Evolutionary conservation across 768 basidiomycete genomes (phyloP).

Genomic region (Epithele typhae): DNA sequence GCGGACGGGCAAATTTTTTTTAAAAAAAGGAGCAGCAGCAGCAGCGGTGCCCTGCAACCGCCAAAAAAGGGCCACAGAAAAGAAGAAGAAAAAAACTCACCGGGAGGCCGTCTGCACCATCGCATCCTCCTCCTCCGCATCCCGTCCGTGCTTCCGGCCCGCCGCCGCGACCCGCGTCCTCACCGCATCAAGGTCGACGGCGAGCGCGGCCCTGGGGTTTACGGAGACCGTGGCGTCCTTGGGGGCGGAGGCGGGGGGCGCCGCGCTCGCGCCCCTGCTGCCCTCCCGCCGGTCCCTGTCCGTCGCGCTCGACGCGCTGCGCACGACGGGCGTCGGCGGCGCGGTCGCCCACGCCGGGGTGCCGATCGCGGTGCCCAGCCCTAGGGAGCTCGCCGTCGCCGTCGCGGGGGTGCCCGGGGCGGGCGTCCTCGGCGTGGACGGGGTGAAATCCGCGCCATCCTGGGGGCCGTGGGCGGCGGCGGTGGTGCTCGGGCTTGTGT

Average conservation of each 20-base stretch:
- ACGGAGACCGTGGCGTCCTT: neutral
- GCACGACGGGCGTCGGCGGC: constrained; percentile 8
- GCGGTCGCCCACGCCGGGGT: constrained; percentile 4
- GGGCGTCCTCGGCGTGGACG: constrained; percentile 11
- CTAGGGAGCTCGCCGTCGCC: no score
- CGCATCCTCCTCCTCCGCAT: constrained; percentile 47
- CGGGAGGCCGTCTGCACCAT: constrained; percentile 44
- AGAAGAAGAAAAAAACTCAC: constrained; percentile 28
- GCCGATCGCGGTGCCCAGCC: neutral
- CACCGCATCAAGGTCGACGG: constrained; percentile 17
- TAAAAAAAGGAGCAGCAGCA: no score
- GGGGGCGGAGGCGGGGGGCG: neutral
- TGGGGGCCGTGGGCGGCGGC: constrained; percentile 4
- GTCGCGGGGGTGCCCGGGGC: neutral
- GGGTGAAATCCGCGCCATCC: constrained; percentile 4
- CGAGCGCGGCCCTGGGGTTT: constrained; percentile 8
- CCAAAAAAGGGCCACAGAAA: neutral
- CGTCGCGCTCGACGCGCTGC: constrained; percentile 4
- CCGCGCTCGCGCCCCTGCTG: constrained; percentile 5
- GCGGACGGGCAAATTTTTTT: no score
- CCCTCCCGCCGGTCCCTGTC: constrained; percentile 7
- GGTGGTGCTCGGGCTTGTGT: no score
- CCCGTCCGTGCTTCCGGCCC: constrained; percentile 32
- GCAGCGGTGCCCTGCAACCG: no score
- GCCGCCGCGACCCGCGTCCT: constrained; percentile 10